A percentile compares a stretch with the other conserved stretches of the same genome.
Evolutionary conservation across 352 stramenopile species (phyloP).

Genomic region (Pythium inflatum): DNA sequence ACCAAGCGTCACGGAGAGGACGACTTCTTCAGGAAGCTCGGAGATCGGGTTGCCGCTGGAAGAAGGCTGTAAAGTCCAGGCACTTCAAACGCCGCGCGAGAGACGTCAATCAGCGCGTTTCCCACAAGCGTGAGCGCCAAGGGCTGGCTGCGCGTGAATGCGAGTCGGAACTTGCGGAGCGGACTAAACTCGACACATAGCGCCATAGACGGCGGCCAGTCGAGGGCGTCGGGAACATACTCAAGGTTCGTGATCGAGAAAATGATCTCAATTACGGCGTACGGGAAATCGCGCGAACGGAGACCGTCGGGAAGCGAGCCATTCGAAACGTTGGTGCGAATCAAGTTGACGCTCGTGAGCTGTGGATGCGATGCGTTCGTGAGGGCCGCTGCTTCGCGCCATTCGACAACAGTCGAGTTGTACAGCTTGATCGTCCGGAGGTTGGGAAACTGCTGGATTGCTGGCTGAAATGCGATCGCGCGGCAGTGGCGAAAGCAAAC

Average conservation of each 20-base stretch:
- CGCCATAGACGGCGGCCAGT: constrained; percentile 1
- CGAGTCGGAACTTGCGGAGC: background rate
- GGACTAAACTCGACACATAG: background rate
- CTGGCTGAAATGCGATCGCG: background rate
- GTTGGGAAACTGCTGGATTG: background rate
- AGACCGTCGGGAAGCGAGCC: background rate
- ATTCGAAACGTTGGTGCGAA: background rate
- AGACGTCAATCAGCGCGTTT: background rate
- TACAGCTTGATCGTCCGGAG: background rate
- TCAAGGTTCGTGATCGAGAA: constrained; percentile 26
- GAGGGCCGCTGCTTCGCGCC: background rate
- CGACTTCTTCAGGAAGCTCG: background rate
- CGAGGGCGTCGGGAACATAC: constrained; percentile 9
- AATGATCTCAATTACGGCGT: constrained; percentile 1
- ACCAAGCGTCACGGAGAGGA: background rate
- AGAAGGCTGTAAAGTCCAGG: background rate
- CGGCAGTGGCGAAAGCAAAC: constrained; percentile 2
- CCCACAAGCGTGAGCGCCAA: background rate
- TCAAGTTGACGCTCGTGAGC: background rate
- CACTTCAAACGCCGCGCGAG: background rate
- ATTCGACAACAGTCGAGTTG: constrained; percentile 2
- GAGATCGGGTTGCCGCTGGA: constrained; percentile 2
- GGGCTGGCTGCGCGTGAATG: background rate
- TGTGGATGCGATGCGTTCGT: background rate
- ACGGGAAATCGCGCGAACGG: background rate